Conservation (phyloP, 495 filamentous ascomycete genomes). For the Penicillium subrubescens region DNA sequence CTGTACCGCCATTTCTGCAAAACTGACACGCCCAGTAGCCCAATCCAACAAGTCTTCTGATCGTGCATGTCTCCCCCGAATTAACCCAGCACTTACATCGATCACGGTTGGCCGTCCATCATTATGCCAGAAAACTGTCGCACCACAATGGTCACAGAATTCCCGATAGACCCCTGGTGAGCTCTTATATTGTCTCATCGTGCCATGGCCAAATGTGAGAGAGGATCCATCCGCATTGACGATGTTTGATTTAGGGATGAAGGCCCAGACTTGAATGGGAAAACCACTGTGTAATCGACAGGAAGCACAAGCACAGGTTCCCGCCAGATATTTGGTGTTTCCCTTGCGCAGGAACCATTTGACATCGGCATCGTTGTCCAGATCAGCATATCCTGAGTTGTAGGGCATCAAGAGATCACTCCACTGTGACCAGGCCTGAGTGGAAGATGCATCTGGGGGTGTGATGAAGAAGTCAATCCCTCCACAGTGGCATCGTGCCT, state of each 20-base stretch:
- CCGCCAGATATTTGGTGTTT: conserved; percentile 59
- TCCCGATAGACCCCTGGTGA: conserved; percentile 58
- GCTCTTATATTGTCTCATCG: conserved; percentile 55
- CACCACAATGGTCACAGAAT: conserved; percentile 66
- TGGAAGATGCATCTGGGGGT: conserved; percentile 43
- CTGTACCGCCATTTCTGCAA: conserved; percentile 58
- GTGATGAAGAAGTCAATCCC: conserved; percentile 49
- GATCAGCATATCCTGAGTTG: conserved; percentile 30
- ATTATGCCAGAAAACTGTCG: conserved; percentile 68
- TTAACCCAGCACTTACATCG: conserved; percentile 65
- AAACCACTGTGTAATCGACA: conserved; percentile 66
- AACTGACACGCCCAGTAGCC: conserved; percentile 61
- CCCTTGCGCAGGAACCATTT: conserved; percentile 55
- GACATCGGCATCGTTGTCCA: conserved; percentile 43
- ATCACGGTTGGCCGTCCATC: conserved; percentile 57
- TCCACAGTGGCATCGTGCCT: conserved; percentile 45
- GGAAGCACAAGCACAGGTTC: conserved; percentile 64
- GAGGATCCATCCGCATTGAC: conserved; percentile 38
- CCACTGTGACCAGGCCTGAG: conserved; percentile 47
- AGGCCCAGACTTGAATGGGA: conserved; percentile 70
- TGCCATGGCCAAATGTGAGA: conserved; percentile 49
- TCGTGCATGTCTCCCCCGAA: conserved; percentile 54
- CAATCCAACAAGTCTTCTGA: conserved; percentile 65
- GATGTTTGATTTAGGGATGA: conserved; percentile 65
- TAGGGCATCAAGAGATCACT: conserved; percentile 57